Evolutionary conservation across 306 rosid genomes (phyloP), one percentile per base, ranked within the genome.

Genomic region (Prunus dulcis): DNA sequence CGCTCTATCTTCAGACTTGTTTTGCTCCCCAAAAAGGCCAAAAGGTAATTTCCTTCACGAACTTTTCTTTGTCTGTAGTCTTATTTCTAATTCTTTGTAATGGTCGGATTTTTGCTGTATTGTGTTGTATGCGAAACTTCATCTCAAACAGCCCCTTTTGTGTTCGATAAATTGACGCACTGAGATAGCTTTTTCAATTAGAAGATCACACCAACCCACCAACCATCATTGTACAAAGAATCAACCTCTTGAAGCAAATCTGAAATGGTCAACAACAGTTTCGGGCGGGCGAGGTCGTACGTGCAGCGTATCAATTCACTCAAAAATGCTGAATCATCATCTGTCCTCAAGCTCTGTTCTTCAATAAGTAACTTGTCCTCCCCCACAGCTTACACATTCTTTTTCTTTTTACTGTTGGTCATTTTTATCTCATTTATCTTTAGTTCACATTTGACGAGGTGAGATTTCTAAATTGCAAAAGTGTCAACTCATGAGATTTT

Each of bases 151-250:
- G 25, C 62, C 27, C 62, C 17, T 38, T 8, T 11, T n/a, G 68
- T 80, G 76, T 80, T 84, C 13, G 83, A 81, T 11, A 27, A 78
- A 80, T 67, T 78, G 81, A 41, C 49, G 51, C 53, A 72, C 2
- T 20, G 77, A 56, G 74, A 63, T 61, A 60, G 20, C 3, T 70
- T 43, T 43, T 78, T 13, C 64, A 20, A n/a, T 11, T 70, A 32
- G 49, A 34, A 81, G 56, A 84, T 62, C 60, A 74, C 72, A 38
- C 83, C 88, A 1, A 81, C 74, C 88, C 85, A 84, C 88, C 85
- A 84, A 2, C 83, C 85, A 43, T 81, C 88, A 67, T 84, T 84
- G 75, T 78, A 75, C 15, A 58, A 46, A 75, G 83, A 80, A 70
- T 84, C 88, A 58, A 81, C 85, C 64, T 84, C 81, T 9, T 84